Conservation (phyloP, 768 basidiomycete species). For the Ramaria sp. region DNA sequence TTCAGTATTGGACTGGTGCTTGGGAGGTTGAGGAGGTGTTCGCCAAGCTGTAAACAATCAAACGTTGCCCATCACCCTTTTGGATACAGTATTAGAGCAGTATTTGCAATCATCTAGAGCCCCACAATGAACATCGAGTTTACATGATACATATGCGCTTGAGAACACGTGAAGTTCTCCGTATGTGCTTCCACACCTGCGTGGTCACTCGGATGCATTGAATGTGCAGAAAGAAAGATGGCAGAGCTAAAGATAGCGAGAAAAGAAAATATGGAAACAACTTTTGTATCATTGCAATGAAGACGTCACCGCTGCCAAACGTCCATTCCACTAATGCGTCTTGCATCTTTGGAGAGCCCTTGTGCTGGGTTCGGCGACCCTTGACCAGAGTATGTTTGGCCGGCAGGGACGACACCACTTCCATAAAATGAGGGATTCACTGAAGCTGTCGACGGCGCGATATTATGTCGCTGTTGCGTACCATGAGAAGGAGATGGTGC, state of each 20-base stretch:
- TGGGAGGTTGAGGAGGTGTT: constrained; percentile 95
- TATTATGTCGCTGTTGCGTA: constrained; percentile 27
- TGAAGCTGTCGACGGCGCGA: constrained; percentile 40
- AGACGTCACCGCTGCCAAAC: constrained; percentile 57
- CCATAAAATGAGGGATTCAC: constrained; percentile 64
- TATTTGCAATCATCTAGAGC: not conserved
- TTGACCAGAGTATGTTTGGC: constrained; percentile 19
- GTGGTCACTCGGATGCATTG: constrained; percentile 2
- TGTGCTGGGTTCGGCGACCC: constrained; percentile 6
- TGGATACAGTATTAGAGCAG: constrained; percentile 1
- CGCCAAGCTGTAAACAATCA: constrained; percentile 20
- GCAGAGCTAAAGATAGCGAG: not conserved
- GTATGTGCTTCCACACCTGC: constrained; percentile 3
- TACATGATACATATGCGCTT: constrained; percentile 8
- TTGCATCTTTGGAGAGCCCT: constrained; percentile 8
- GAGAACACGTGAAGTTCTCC: constrained; percentile 6
- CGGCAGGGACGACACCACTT: constrained; percentile 42
- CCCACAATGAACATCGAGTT: constrained; percentile 6
- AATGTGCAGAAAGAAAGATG: constrained; percentile 3
- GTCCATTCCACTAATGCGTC: constrained; percentile 26
- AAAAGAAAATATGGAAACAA: not conserved
- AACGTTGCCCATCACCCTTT: not conserved
- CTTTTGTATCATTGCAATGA: not conserved
- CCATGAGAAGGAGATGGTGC: constrained; percentile 22
- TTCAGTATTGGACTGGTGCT: constrained; percentile 85